Base-by-base conservation (phyloP, 1,139 yeast species). In the Taphrina flavorubra region DNA sequence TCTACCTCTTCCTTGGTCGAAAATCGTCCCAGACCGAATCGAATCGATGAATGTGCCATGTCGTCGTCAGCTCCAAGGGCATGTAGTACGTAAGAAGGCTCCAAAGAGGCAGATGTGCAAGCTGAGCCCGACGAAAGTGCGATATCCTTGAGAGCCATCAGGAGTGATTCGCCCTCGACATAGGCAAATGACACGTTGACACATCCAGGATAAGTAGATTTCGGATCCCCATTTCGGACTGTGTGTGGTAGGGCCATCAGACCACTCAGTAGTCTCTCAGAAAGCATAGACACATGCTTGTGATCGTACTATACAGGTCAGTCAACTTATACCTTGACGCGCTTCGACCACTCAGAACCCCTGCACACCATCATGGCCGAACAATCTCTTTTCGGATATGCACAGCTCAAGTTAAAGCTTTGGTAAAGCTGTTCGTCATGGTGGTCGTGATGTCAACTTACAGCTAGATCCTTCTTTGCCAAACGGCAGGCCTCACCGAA, bases 101-200 rank as follows among this genome's bases (percentile, higher is more conserved):
- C 99, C 75, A 94, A 84, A 7, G 98, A 92, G 0, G 99, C 98
- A 46, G 98, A 92, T 6, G 99, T 94, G 83, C 99, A 94, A 2
- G 99, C 99, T n/a, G 97, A 91, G 46, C 99, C 99, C 2, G 97
- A 90, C 71, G 96, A 89, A 73, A 94, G 84, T 0, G 99, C 99
- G 77, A 94, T 91, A 78, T 94, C 99, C 71, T 94, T 92, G 77
- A 94, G 85, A 0, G 99, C 99, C 99, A 94, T 94, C 75, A 94
- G 83, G 74, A 94, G 83, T 0, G 98, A 92, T 81, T 94, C 99
- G 74, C 99, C 99, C 82, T 94, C 99, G 74, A 94, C 89, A 77
- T 92, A 94, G 8, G 98, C 98, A 81, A 94, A 94, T 8, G 98
- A 92, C 72, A 94, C 87, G 78, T 94, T 94, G 70, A 94, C 96